Conservation (phyloP, 805 yeast species). For the Jamesozyma jinghongensis region DNA sequence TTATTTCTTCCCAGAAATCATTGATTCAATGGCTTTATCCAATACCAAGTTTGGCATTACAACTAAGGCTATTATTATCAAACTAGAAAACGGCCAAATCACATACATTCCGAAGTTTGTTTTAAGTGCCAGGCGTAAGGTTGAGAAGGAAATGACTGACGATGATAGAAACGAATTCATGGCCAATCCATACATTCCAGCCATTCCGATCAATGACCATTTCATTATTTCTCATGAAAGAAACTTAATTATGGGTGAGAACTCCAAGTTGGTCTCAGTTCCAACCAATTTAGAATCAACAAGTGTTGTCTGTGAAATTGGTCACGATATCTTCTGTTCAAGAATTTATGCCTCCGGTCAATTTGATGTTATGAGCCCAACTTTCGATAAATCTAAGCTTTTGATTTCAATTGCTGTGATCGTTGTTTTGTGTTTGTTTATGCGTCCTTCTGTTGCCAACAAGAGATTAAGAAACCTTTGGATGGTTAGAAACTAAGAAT, state of each 20-base stretch:
- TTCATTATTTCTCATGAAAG: slow-evolving; percentile 45
- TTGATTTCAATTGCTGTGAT: slow-evolving; percentile 50
- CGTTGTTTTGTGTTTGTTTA: slow-evolving; percentile 36
- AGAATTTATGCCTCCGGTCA: slow-evolving; percentile 71
- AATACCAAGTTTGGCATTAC: slow-evolving; percentile 59
- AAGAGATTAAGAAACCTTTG: slow-evolving; percentile 48
- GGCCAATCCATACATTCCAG: slow-evolving; percentile 56
- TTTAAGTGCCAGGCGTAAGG: slow-evolving; percentile 62
- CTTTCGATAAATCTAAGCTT: slow-evolving; percentile 60
- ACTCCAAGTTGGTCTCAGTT: slow-evolving; percentile 34
- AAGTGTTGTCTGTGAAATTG: slow-evolving; percentile 54
- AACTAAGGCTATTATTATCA: slow-evolving; percentile 51
- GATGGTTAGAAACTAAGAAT: slow-evolving; percentile 29
- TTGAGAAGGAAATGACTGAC: slow-evolving; percentile 40
- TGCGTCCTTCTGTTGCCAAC: slow-evolving; percentile 48
- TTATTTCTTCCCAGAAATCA: slow-evolving; percentile 52
- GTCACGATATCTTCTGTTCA: slow-evolving; percentile 70
- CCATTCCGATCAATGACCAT: slow-evolving; percentile 41
- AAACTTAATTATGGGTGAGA: slow-evolving; percentile 29
- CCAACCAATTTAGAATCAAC: slow-evolving; percentile 79
- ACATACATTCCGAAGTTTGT: slow-evolving; percentile 60
- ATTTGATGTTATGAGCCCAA: slow-evolving; percentile 62
- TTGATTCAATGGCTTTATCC: slow-evolving; percentile 45
- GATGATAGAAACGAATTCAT: slow-evolving; percentile 52
- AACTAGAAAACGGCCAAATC: slow-evolving; percentile 53